Evolutionary conservation across 116 monocot species (phyloP).

Genomic region (Trichopus zeylanicus): DNA sequence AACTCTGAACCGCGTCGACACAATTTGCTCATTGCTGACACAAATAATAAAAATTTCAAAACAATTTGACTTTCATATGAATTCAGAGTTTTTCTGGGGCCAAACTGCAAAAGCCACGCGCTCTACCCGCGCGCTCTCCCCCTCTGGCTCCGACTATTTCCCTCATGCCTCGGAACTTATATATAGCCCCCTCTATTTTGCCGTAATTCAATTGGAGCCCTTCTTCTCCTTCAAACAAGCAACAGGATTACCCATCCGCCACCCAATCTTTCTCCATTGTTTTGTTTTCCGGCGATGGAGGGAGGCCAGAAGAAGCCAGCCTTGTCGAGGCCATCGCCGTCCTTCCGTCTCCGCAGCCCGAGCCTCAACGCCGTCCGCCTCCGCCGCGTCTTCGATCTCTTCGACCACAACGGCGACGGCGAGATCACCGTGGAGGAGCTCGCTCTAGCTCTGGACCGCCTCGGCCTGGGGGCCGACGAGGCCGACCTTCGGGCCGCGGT

Average conservation of each 20-base stretch:
- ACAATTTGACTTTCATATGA: no score
- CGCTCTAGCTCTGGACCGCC: constrained; percentile 14
- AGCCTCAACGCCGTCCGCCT: constrained; percentile 46
- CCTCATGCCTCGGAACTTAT: no score
- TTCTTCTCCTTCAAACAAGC: neutral
- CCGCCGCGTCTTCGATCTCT: constrained; percentile 42
- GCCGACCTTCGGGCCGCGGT: constrained; percentile 15
- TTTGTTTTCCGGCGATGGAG: neutral
- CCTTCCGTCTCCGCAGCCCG: constrained; percentile 30
- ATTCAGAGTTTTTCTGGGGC: no score
- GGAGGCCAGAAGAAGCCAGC: neutral
- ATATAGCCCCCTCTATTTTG: no score
- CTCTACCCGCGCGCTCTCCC: no score
- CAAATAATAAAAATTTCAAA: no score
- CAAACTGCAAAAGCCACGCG: no score
- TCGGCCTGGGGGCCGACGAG: constrained; percentile 21
- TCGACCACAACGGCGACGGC: constrained; percentile 47
- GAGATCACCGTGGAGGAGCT: constrained; percentile 43
- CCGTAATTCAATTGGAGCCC: no score
- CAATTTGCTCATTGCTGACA: no score
- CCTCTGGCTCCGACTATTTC: no score
- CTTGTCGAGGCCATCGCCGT: constrained; percentile 13
- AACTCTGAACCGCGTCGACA: no score
- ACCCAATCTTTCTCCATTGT: no score
- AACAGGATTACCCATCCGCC: neutral